phyloP scores from a whole-genome alignment of 257 asterid species.

The Coffea eugenioides region DNA sequence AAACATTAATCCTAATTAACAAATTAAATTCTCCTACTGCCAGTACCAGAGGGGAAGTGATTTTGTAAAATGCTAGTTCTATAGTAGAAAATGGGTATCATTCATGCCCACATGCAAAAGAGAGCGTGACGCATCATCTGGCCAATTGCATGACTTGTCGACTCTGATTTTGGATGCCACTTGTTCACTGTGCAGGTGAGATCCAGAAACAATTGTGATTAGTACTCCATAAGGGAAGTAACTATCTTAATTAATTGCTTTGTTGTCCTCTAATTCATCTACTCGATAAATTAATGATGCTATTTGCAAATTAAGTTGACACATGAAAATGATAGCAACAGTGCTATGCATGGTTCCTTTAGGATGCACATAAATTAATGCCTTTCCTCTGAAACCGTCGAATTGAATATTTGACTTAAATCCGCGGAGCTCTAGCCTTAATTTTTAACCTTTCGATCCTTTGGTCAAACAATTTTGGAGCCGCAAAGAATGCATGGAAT shows the following conservation, averaged over 20 bases:
- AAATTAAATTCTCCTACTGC: too few species aligned
- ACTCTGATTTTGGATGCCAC: slow-evolving; percentile 9
- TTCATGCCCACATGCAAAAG: slow-evolving; percentile 11
- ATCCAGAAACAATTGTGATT: background rate
- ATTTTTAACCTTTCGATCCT: background rate
- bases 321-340: background rate
- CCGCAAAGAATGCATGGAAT: too few species aligned
- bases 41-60: background rate
- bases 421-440: background rate
- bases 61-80: too few species aligned
- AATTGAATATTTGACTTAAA: background rate
- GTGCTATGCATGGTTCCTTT: background rate
- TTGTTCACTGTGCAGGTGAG: background rate
- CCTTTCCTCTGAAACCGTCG: background rate
- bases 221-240: too few species aligned
- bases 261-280: background rate
- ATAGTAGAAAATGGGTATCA: background rate
- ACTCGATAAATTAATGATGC: background rate
- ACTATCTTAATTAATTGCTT: background rate
- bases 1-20: too few species aligned
- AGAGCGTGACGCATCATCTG: background rate
- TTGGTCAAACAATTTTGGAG: background rate
- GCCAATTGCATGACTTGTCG: background rate
- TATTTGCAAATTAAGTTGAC: too few species aligned
- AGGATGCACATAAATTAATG: background rate